Conservation (phyloP, 2,329 filamentous ascomycete species). For the Hypoxylon sp. region DNA sequence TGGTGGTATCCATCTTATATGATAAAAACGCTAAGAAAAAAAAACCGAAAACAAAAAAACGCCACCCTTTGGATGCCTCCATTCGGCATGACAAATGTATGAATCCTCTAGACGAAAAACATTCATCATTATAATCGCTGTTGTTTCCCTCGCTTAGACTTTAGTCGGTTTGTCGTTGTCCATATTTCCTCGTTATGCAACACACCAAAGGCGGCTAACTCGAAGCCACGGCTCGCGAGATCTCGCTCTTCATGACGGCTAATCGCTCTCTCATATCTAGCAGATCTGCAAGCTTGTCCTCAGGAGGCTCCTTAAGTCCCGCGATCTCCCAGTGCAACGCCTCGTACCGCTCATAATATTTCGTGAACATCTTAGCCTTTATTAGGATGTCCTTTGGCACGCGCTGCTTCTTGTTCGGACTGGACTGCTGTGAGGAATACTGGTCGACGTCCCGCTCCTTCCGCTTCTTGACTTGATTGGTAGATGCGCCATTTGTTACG, state of each 20-base stretch:
- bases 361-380: conserved; percentile 70
- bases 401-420: conserved; percentile 58
- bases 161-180: neutral
- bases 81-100: conserved; percentile 30
- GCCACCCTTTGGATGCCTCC: conserved; percentile 19
- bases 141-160: conserved; percentile 2
- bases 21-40: conserved; percentile 13
- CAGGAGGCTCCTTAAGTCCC: conserved; percentile 64
- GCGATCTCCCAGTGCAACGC: conserved; percentile 69
- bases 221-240: conserved; percentile 64
- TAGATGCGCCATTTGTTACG: conserved; percentile 44
- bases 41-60: conserved; percentile 1
- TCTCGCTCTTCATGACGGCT: conserved; percentile 71
- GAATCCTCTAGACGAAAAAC: conserved; percentile 5
- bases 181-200: neutral
- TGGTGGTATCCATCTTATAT: conserved; percentile 7
- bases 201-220: conserved; percentile 14
- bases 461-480: conserved; percentile 59
- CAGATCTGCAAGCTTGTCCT: conserved; percentile 66
- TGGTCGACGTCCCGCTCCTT: conserved; percentile 56
- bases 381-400: conserved; percentile 65
- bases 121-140: neutral
- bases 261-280: conserved; percentile 69
- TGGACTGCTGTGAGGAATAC: conserved; percentile 53
- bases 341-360: conserved; percentile 70